Base-by-base conservation (phyloP, 441 rosid species). In the Capsella rubella region DNA sequence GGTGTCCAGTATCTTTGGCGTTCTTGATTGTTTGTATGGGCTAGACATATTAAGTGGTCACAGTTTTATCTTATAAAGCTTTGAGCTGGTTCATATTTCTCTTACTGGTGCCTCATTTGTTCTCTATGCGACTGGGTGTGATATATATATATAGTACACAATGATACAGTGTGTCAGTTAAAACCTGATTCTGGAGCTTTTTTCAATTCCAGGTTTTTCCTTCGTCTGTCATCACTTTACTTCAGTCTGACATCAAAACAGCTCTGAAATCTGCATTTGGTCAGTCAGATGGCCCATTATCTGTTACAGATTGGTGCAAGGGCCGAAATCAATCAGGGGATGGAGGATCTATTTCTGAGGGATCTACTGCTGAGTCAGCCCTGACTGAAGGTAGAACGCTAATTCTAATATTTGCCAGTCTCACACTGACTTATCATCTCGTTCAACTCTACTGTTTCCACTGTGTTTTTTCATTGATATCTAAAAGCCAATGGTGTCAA, bases 301-400 rank as follows among this genome's bases (percentile, higher is more conserved):
- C 90, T 55, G 89, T 90, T 70, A 87, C 85, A 56, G 99, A 96
- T 79, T 96, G 99, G 99, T 96, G 99, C 90, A 92, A 85, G 83
- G 98, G 99, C 73, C 92, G 88, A 13, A 78, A 85, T 81, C 95
- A 84, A 71, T 81, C 84, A 53, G 76, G 77, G 82, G 98, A 91
- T 78, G 80, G 81, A 71, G 88, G 81, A 73, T 53, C 78, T 71
- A 37, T 79, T 75, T 81, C 82, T 71, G 91, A 90, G 71, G 99
- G 97, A 78, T 90, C 91, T 78, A 86, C 87, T 68, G 78, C 85
- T 10, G 99, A 92, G 83, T 90, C 98, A 69, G 75, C 75, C 78
- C 34, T 87, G 64, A 85, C 86, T 77, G 98, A 90, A 80, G 86
- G 93, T 84, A 85, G 85, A 81, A 87, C 80, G 82, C 88, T 67